These are phyloP conservation scores for Colletotrichum gigasporum DNA, from an alignment of 2,329 filamentous ascomycete genomes.

Conservation along the genomic window DNA sequence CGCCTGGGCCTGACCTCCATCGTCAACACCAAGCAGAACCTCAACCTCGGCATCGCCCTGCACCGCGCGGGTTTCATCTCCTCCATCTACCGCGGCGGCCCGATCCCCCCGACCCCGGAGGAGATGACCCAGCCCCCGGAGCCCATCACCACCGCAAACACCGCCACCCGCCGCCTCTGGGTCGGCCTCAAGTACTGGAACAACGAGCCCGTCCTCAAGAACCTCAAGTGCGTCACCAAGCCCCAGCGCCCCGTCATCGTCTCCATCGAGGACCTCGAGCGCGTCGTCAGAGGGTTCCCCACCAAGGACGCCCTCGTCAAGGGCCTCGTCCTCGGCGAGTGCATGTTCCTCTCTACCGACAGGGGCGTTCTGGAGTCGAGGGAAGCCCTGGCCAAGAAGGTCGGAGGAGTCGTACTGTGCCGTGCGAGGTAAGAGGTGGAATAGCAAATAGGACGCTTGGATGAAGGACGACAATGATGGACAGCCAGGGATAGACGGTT, in stretches of 20 bases:
- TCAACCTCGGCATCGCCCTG: constrained; percentile 77
- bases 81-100: constrained; percentile 77
- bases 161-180: constrained; percentile 82
- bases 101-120: constrained; percentile 60
- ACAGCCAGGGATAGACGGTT: neutral
- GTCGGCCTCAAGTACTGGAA: constrained; percentile 91
- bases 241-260: constrained; percentile 78
- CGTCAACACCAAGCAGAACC: constrained; percentile 82
- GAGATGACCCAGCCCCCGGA: constrained; percentile 60
- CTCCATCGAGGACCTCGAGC: constrained; percentile 67
- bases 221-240: constrained; percentile 74
- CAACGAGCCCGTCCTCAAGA: constrained; percentile 78
- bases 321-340: constrained; percentile 83
- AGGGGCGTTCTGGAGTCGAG: constrained; percentile 81
- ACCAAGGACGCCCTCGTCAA: constrained; percentile 74
- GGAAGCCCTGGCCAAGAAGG: constrained; percentile 81
- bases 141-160: constrained; percentile 74
- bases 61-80: constrained; percentile 86
- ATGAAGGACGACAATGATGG: neutral
- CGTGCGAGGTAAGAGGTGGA: constrained; percentile 61
- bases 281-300: constrained; percentile 74
- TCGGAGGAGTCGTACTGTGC: constrained; percentile 84
- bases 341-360: constrained; percentile 81
- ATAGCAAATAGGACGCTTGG: neutral
- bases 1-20: constrained; percentile 86